Conservation (phyloP, 306 rosid genomes). For the Gynostemma pentaphyllum region DNA sequence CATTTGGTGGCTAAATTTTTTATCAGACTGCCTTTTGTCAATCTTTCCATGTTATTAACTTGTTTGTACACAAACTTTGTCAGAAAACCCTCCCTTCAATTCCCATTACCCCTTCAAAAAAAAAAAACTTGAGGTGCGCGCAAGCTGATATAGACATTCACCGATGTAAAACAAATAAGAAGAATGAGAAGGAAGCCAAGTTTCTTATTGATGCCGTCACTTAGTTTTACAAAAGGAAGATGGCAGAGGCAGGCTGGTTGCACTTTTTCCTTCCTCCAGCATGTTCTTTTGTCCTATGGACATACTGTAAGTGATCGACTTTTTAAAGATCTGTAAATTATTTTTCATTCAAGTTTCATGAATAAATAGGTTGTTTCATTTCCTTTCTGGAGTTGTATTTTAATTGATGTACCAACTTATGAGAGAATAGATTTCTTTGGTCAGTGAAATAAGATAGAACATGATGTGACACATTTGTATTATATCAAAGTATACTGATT, state of each 20-base stretch:
- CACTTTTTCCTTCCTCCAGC: conserved; percentile 35
- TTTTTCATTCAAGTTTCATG: neutral
- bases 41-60: neutral
- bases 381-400: neutral
- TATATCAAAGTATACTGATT: too few species aligned
- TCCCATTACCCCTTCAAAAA: neutral
- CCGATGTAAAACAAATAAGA: too few species aligned
- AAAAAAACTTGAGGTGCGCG: too few species aligned
- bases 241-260: conserved; percentile 32
- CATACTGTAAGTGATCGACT: conserved; percentile 6
- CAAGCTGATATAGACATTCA: too few species aligned
- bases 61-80: too few species aligned
- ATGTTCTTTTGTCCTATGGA: conserved; percentile 21
- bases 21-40: neutral
- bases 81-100: too few species aligned
- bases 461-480: too few species aligned
- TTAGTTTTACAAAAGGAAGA: conserved; percentile 1
- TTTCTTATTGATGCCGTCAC: conserved; percentile 1
- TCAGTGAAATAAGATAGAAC: too few species aligned
- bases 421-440: too few species aligned
- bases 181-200: neutral
- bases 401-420: neutral
- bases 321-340: conserved; percentile 4
- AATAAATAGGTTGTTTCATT: neutral
- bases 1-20: conserved; percentile 37